phyloP scores from a whole-genome alignment of 2,329 filamentous ascomycete genomes.

The Chrysoporthe deuterocubensis region DNA sequence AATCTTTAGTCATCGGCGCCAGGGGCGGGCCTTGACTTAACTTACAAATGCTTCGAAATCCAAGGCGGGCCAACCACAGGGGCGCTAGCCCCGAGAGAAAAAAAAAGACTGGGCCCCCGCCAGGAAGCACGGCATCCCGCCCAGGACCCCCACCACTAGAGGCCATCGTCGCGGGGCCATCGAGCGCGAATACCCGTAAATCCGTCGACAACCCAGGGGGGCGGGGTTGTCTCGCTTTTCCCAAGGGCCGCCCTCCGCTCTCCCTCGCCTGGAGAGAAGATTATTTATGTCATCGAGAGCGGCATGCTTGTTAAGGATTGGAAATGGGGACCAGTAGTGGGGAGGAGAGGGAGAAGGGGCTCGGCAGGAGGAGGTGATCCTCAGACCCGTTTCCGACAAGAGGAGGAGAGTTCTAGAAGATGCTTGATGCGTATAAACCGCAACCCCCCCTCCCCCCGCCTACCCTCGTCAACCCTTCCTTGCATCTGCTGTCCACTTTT shows the following conservation, averaged over 20 bases:
- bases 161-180: no score
- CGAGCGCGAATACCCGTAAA: no score
- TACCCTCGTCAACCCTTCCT: not conserved
- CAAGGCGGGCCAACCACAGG: conserved; percentile 8
- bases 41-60: conserved; percentile 28
- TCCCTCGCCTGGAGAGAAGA: no score
- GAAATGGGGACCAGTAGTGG: not conserved
- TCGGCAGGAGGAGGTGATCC: no score
- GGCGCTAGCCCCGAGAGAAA: not conserved
- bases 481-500: conserved; percentile 9
- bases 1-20: conserved; percentile 26
- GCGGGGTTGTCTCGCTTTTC: no score
- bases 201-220: no score
- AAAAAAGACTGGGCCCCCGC: no score
- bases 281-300: not conserved
- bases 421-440: conserved; percentile 9
- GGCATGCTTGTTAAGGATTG: conserved; percentile 1
- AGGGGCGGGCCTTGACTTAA: not conserved
- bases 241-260: no score
- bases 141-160: no score
- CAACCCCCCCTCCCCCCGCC: not conserved
- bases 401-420: conserved; percentile 11
- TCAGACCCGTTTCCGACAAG: not conserved
- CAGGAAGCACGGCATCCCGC: not conserved
- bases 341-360: not conserved